Percentiles rank a stretch among this genome's conserved stretches.
These are phyloP conservation scores for Talaromyces pinophilus DNA, from an alignment of 2,329 filamentous ascomycete genomes.

Conservation along the genomic window DNA sequence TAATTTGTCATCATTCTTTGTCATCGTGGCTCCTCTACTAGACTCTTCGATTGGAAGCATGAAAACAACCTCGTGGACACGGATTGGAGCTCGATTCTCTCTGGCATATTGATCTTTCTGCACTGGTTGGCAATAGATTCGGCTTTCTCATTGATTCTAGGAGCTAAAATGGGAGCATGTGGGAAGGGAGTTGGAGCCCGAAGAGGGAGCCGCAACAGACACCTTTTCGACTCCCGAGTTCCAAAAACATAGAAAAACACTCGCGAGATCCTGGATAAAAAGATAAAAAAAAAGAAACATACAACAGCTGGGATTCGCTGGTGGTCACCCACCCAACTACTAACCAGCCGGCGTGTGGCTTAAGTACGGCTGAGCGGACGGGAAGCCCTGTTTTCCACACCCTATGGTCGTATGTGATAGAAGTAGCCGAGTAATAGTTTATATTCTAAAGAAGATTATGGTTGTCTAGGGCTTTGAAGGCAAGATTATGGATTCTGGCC, in stretches of 20 bases:
- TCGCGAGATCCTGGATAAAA: too few relatives aligned
- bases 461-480: too few relatives aligned
- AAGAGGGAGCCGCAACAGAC: too few relatives aligned
- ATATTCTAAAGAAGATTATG: too few relatives aligned
- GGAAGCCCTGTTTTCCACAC: constrained; percentile 8
- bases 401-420: constrained; percentile 6
- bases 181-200: too few relatives aligned
- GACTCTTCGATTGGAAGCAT: too few relatives aligned
- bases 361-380: constrained; percentile 8
- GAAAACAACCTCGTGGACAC: background rate
- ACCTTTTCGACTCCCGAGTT: too few relatives aligned
- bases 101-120: background rate
- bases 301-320: constrained; percentile 8
- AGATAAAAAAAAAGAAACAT: background rate
- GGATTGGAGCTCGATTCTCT: background rate
- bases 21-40: background rate
- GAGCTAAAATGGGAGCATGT: background rate
- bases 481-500: too few relatives aligned
- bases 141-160: background rate
- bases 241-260: too few relatives aligned
- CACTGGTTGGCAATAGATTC: background rate
- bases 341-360: constrained; percentile 7
- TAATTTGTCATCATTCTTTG: background rate
- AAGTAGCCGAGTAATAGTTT: too few relatives aligned
- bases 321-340: constrained; percentile 9